Percentiles rank a stretch among this genome's conserved stretches.
phyloP scores from a whole-genome alignment of 192 early-diverging fungal genomes.

The Coemansia reversa region DNA sequence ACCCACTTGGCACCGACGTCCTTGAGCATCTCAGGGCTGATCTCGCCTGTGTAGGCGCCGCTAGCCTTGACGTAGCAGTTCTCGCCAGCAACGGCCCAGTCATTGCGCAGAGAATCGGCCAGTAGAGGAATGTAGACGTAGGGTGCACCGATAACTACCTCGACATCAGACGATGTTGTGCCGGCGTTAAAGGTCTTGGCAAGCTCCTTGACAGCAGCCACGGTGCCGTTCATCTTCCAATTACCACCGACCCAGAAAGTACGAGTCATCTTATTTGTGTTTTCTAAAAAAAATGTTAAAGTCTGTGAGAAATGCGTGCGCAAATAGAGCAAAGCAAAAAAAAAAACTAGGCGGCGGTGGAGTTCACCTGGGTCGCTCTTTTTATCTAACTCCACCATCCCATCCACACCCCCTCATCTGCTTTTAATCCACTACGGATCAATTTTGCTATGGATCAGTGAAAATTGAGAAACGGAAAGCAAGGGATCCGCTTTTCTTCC shows the following conservation, averaged over 20 bases:
- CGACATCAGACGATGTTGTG: constrained; percentile 63
- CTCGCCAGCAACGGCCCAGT: constrained; percentile 92
- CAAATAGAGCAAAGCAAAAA: background rate
- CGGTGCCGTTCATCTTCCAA: constrained; percentile 98
- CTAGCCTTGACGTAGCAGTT: constrained; percentile 84
- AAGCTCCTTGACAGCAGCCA: constrained; percentile 70
- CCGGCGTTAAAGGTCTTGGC: constrained; percentile 76
- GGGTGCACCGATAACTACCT: constrained; percentile 97
- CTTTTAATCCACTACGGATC: too few relatives aligned
- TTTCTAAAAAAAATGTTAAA: constrained; percentile 3
- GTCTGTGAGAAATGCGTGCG: background rate
- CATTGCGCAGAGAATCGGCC: constrained; percentile 71
- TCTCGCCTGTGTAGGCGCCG: constrained; percentile 98
- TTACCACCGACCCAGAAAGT: constrained; percentile 87
- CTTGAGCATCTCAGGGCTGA: constrained; percentile 92
- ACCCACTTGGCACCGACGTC: constrained; percentile 94
- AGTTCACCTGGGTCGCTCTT: too few relatives aligned
- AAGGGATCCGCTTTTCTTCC: too few relatives aligned
- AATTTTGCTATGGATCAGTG: too few relatives aligned
- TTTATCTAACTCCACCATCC: too few relatives aligned
- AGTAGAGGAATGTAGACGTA: constrained; percentile 85
- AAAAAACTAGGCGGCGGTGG: too few relatives aligned
- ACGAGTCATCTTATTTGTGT: constrained; percentile 56
- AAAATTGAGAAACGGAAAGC: too few relatives aligned
- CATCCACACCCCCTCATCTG: too few relatives aligned